Base-by-base conservation (phyloP, 352 stramenopile species). In the Stramenopiles sp. region DNA sequence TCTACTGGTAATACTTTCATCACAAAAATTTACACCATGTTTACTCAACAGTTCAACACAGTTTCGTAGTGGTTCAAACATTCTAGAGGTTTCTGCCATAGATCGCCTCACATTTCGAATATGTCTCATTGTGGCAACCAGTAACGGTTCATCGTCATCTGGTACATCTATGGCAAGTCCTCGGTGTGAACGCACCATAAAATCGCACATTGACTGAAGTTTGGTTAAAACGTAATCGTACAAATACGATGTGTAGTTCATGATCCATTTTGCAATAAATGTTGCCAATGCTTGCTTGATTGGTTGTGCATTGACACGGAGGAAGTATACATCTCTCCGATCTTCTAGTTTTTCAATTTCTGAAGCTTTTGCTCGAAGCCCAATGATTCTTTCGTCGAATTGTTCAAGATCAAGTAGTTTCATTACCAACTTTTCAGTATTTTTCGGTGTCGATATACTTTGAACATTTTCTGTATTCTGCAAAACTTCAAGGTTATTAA, bases 181-280 rank as follows among this genome's bases (percentile, higher is more conserved):
- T n/a, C n/a, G n/a, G n/a, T n/a, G n/a, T n/a, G n/a, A n/a, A n/a
- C n/a, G n/a, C n/a, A n/a, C n/a, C n/a, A n/a, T n/a, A 49, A 93
- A 91, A 28, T 79, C 66, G 21, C 74, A 50, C 0, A 69, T 66
- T 40, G 64, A 76, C 28, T 70, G 71, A 0, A 58, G 73, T 49
- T 88, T 88, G 47, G 86, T 76, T 1, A 72, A 57, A 1, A 87
- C 64, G 28, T 70, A 59, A 34, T 81, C 62, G 38, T 87, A 68
- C 0, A 89, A 50, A 45, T 75, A 83, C 43, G 83, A 65, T 2
- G 71, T 85, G 43, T 83, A 87, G 21, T 79, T 56, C 42, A 84
- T 86, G 22, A 83, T 71, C 73, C 73, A 89, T 37, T 88, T 88
- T 2, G 71, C 86, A 0, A 81, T 68, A 67, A 71, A 88, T 7